Percentiles rank a stretch among this genome's conserved stretches.
These are phyloP conservation scores for Mortierella sp. DNA, from an alignment of 371 early-diverging fungal species.

Conservation along the genomic window DNA sequence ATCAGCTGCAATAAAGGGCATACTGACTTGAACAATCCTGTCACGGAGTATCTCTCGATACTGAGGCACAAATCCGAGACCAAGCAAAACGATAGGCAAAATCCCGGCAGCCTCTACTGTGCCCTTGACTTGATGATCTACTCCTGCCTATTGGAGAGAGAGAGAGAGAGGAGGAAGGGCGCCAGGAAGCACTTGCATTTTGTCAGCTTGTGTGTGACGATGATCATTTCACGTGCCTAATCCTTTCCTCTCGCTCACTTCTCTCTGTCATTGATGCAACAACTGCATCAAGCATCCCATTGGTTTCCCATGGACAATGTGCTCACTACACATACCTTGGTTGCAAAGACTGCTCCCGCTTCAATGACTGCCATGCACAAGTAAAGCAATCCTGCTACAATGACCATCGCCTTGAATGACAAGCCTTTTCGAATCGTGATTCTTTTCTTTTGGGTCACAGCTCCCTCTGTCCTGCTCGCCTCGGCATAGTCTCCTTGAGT, in stretches of 20 bases:
- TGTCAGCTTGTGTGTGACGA: no score
- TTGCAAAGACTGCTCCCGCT: conserved; percentile 27
- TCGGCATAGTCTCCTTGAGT: no score
- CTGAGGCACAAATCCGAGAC: conserved; percentile 63
- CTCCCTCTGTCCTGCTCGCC: no score
- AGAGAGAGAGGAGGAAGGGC: neutral
- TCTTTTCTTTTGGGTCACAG: no score
- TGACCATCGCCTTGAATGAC: no score
- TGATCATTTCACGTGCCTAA: neutral
- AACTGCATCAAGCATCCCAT: no score
- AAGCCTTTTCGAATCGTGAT: no score
- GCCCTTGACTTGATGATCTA: conserved; percentile 19
- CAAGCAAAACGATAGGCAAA: conserved; percentile 57
- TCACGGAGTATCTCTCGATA: conserved; percentile 59
- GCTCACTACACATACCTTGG: conserved; percentile 23
- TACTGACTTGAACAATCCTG: conserved; percentile 53
- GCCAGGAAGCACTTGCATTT: neutral
- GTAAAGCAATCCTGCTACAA: no score
- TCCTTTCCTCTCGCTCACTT: no score
- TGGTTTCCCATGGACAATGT: no score
- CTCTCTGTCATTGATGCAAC: neutral
- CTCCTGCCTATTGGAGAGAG: conserved; percentile 6
- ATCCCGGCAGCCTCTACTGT: conserved; percentile 56
- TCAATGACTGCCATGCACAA: conserved; percentile 20
- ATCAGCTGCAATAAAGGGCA: conserved; percentile 61